Conservation (phyloP, 2,329 filamentous ascomycete genomes). For the Leptographium galeiforme region DNA sequence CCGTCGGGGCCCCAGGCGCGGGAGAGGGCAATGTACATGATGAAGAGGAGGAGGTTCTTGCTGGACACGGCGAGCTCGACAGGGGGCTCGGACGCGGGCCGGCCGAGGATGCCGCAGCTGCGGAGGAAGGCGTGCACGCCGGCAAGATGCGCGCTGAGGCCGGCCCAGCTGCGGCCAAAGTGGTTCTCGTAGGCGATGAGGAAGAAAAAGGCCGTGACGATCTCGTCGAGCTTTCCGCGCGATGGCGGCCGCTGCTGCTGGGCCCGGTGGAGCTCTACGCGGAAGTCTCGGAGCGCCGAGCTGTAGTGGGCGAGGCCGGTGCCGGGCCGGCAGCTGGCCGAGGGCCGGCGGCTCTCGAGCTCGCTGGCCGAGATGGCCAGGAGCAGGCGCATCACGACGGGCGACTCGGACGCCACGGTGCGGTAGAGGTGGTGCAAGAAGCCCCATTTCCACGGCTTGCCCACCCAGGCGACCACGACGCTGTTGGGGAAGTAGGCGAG, state of each 20-base stretch:
- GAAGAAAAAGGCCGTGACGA: not conserved
- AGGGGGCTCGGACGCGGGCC: not conserved
- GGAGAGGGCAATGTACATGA: not conserved
- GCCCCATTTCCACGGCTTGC: not conserved
- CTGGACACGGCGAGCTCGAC: not conserved
- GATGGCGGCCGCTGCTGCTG: not conserved
- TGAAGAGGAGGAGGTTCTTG: not conserved
- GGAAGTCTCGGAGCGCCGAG: not conserved
- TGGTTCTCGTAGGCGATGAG: not conserved
- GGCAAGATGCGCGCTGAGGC: not conserved
- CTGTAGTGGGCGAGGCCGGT: not conserved
- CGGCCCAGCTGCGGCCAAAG: not conserved
- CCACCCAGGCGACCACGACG: not conserved
- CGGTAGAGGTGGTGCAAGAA: not conserved
- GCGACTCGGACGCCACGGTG: not conserved
- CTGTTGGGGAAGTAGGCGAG: not conserved
- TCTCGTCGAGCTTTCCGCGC: not conserved
- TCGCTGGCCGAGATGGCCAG: not conserved
- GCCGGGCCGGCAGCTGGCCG: not conserved
- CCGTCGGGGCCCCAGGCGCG: not conserved
- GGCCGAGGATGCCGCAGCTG: not conserved
- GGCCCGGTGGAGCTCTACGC: not conserved
- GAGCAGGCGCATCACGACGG: not conserved
- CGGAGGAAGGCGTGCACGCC: not conserved
- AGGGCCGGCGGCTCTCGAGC: not conserved